phyloP scores from a whole-genome alignment of 495 filamentous ascomycete genomes.

The Podospora conica region DNA sequence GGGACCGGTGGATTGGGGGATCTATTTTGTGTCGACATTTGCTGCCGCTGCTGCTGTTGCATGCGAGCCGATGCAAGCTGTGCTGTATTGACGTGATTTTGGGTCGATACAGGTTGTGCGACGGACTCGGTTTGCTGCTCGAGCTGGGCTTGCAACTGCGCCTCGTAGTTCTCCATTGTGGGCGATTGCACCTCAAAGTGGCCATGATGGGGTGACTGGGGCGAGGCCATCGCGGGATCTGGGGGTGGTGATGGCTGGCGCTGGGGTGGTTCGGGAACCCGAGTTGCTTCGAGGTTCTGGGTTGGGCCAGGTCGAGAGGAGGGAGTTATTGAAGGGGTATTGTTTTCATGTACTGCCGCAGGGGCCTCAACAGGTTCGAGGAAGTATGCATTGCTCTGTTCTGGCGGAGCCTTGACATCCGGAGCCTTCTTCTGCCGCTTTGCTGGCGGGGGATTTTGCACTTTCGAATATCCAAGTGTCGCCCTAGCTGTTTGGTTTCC shows the following conservation, averaged over 20 bases:
- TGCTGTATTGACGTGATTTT: conserved; percentile 11
- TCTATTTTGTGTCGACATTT: conserved; percentile 18
- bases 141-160: conserved; percentile 29
- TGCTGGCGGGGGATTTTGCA: conserved; percentile 13
- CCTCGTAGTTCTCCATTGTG: conserved; percentile 28
- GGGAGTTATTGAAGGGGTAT: background rate
- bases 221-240: conserved; percentile 15
- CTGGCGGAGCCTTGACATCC: conserved; percentile 11
- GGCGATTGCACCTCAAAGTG: conserved; percentile 30
- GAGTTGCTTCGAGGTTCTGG: background rate
- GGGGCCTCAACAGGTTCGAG: background rate
- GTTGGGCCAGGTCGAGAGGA: background rate
- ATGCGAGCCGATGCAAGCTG: conserved; percentile 14
- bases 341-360: background rate
- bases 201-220: conserved; percentile 19
- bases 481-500: background rate
- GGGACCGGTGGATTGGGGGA: conserved; percentile 22
- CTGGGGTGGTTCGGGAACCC: background rate
- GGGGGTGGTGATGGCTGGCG: conserved; percentile 3
- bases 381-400: conserved; percentile 1
- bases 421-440: conserved; percentile 26
- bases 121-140: conserved; percentile 24
- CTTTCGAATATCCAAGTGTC: no score
- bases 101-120: conserved; percentile 8
- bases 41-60: conserved; percentile 23